A percentile compares a stretch with the other conserved stretches of the same genome.
phyloP scores from a whole-genome alignment of 352 stramenopile species.

The Pythium sp. region DNA sequence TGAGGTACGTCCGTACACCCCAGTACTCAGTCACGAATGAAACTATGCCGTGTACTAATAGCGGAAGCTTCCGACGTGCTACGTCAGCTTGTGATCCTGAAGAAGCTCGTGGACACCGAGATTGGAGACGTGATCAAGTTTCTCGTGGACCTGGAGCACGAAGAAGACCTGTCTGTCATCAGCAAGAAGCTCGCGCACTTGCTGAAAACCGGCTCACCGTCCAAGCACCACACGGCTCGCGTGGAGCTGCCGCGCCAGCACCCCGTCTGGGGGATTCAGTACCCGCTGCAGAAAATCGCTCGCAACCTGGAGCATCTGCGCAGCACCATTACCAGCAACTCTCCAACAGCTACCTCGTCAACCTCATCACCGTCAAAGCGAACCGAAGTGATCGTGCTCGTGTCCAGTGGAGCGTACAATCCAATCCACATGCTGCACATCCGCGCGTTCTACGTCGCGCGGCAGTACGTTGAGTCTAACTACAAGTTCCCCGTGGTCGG shows the following conservation, averaged over 20 bases:
- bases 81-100: conserved; percentile 53
- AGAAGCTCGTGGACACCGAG: conserved; percentile 72
- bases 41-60: not conserved
- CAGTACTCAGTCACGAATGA: no score
- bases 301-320: conserved; percentile 55
- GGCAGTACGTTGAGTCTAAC: conserved; percentile 76
- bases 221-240: conserved; percentile 39
- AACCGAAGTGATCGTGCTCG: conserved; percentile 68
- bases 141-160: conserved; percentile 44
- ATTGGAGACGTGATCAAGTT: conserved; percentile 70
- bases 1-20: conserved; percentile 28
- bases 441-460: conserved; percentile 70
- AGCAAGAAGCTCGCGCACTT: conserved; percentile 34
- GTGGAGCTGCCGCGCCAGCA: conserved; percentile 34
- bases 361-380: conserved; percentile 28
- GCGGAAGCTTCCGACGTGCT: no score
- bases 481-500: conserved; percentile 78
- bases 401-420: conserved; percentile 74
- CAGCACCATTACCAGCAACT: not conserved
- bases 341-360: conserved; percentile 2
- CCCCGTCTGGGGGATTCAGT: conserved; percentile 60
- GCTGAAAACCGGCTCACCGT: conserved; percentile 50
- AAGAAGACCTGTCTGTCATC: conserved; percentile 28
- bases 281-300: conserved; percentile 68
- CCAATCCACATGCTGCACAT: conserved; percentile 79